These are phyloP conservation scores for Pseudocercospora fuligena DNA, from an alignment of 2,329 filamentous ascomycete genomes.

Conservation along the genomic window DNA sequence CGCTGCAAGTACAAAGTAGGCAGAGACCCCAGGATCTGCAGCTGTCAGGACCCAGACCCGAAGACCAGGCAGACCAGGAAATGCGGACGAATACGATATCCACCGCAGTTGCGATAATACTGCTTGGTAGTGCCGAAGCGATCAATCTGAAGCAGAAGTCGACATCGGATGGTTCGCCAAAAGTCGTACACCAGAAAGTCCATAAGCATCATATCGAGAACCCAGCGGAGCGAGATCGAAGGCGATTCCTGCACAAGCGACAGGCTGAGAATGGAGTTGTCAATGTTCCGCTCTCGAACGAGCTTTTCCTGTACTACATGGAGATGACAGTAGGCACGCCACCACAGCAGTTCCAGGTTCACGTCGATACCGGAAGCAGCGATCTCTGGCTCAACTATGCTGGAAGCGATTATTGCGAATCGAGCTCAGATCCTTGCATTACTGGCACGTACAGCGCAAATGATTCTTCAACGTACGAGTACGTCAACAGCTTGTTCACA, in stretches of 20 bases:
- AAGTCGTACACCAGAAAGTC: slow-evolving; percentile 56
- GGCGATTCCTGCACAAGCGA: slow-evolving; percentile 47
- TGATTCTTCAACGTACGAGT: slow-evolving; percentile 74
- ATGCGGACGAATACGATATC: not conserved
- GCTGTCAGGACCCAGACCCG: not conserved
- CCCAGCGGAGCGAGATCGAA: slow-evolving; percentile 53
- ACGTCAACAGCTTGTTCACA: slow-evolving; percentile 76
- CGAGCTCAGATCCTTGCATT: slow-evolving; percentile 55
- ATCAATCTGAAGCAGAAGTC: slow-evolving; percentile 6
- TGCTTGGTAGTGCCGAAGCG: slow-evolving; percentile 7
- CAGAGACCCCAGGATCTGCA: not conserved
- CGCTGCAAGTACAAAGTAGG: not conserved
- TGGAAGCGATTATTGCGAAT: slow-evolving; percentile 63
- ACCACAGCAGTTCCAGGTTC: slow-evolving; percentile 57
- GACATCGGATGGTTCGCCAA: slow-evolving; percentile 38
- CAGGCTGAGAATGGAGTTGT: slow-evolving; percentile 28
- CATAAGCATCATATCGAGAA: slow-evolving; percentile 52
- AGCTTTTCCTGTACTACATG: slow-evolving; percentile 63
- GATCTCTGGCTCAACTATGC: slow-evolving; percentile 71
- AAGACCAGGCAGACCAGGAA: not conserved
- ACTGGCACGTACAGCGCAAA: slow-evolving; percentile 73
- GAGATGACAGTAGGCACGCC: slow-evolving; percentile 64
- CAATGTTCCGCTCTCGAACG: slow-evolving; percentile 56
- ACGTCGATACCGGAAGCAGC: slow-evolving; percentile 67
- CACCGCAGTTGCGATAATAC: not conserved